Conservation (phyloP, 75 land plant genomes). For the Pinus albicaulis region DNA sequence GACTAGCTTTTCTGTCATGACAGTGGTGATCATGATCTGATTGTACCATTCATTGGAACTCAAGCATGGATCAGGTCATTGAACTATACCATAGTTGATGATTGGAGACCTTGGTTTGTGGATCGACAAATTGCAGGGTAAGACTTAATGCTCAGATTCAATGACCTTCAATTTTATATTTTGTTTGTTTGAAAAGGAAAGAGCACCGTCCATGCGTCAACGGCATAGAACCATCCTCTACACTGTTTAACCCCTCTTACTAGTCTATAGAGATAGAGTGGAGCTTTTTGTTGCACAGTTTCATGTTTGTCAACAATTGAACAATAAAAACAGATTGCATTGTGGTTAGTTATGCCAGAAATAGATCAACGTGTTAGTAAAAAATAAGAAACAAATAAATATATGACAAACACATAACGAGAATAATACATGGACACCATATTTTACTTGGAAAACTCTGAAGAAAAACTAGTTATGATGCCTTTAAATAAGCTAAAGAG, state of each 20-base stretch:
- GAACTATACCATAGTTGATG: slow-evolving; percentile 42
- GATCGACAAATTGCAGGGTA: slow-evolving; percentile 73
- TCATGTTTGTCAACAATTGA: no score
- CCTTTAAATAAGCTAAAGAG: no score
- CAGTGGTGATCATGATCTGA: slow-evolving; percentile 84
- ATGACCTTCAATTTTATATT: neutral
- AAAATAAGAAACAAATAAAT: no score
- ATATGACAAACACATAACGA: no score
- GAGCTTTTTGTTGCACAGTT: neutral
- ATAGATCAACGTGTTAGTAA: no score
- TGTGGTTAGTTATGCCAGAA: no score
- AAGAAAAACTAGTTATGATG: no score
- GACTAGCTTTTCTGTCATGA: neutral
- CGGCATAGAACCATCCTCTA: no score
- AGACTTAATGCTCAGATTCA: neutral
- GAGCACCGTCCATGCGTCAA: neutral
- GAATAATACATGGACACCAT: no score
- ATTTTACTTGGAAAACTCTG: no score
- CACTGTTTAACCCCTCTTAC: neutral
- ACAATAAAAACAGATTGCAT: no score
- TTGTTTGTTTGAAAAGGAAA: neutral
- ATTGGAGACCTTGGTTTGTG: slow-evolving; percentile 62
- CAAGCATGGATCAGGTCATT: slow-evolving; percentile 68
- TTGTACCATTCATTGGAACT: slow-evolving; percentile 55
- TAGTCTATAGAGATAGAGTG: neutral